These are phyloP conservation scores for Scheffersomyces lignicola DNA, from an alignment of 1,139 yeast genomes.

Conservation along the genomic window DNA sequence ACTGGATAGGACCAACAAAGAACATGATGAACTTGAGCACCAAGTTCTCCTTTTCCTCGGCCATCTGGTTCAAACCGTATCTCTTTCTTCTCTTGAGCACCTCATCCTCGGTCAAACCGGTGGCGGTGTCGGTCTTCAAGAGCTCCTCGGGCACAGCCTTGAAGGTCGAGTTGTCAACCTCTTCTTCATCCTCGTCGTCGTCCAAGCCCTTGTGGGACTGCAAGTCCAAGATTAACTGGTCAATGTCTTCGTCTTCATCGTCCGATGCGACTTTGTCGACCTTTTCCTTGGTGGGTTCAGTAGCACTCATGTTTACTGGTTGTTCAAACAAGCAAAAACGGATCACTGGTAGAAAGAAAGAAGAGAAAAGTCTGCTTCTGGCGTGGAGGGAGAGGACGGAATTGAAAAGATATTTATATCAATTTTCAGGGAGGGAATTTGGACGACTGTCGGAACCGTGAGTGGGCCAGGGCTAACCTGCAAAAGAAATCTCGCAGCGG, in stretches of 20 bases:
- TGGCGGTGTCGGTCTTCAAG: slow-evolving; percentile 80
- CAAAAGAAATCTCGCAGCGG: neutral
- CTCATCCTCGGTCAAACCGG: slow-evolving; percentile 82
- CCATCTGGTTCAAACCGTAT: slow-evolving; percentile 92
- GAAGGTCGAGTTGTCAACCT: slow-evolving; percentile 55
- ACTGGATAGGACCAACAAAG: slow-evolving; percentile 97
- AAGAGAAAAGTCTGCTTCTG: slow-evolving; percentile 2
- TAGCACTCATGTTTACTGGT: slow-evolving; percentile 37
- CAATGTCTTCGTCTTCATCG: slow-evolving; percentile 83
- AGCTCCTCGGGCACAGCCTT: slow-evolving; percentile 87
- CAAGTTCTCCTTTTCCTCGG: slow-evolving; percentile 86
- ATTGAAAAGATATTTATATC: slow-evolving; percentile 1
- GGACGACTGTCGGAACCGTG: slow-evolving; percentile 1
- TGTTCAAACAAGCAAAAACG: slow-evolving; percentile 4
- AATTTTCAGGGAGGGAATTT: neutral
- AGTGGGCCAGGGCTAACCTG: neutral
- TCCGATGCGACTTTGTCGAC: slow-evolving; percentile 52
- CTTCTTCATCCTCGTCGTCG: slow-evolving; percentile 43
- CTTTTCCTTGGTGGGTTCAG: slow-evolving; percentile 52
- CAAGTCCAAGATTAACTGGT: slow-evolving; percentile 83
- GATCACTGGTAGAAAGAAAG: slow-evolving; percentile 6
- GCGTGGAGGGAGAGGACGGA: slow-evolving; percentile 3
- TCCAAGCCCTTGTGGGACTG: slow-evolving; percentile 70
- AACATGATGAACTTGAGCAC: slow-evolving; percentile 84
- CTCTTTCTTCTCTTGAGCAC: slow-evolving; percentile 87